A percentile compares a stretch with the other conserved stretches of the same genome.
Evolutionary conservation across 2,329 filamentous ascomycete species (phyloP).

Genomic region (Blumeriella jaapii): DNA sequence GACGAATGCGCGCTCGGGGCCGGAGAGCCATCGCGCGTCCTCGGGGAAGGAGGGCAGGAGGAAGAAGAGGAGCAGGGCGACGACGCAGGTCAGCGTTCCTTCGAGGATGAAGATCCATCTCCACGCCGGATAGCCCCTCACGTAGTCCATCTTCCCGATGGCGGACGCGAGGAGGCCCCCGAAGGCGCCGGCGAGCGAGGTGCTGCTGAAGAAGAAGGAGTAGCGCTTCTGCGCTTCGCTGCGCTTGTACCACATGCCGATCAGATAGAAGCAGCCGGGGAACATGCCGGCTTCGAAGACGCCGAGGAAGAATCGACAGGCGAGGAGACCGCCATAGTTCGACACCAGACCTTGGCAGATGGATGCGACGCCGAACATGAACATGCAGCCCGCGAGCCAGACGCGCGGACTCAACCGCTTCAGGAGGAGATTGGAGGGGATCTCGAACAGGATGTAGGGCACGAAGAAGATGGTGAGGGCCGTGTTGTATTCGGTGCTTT

Average conservation of each 20-base stretch:
- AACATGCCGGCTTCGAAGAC: constrained; percentile 67
- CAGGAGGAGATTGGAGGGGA: constrained; percentile 61
- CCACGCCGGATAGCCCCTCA: constrained; percentile 61
- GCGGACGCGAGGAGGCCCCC: constrained; percentile 75
- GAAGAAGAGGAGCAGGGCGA: constrained; percentile 55
- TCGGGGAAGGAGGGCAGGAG: constrained; percentile 65
- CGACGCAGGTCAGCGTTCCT: constrained; percentile 49
- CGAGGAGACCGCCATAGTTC: constrained; percentile 71
- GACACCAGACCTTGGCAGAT: constrained; percentile 27
- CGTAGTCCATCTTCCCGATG: constrained; percentile 76
- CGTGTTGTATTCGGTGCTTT: constrained; percentile 55
- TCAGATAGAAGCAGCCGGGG: constrained; percentile 61
- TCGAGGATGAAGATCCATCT: constrained; percentile 78
- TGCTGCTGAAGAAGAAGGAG: constrained; percentile 84
- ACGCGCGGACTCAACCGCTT: constrained; percentile 56
- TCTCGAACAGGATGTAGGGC: constrained; percentile 61
- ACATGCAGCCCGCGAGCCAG: constrained; percentile 75
- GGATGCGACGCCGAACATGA: constrained; percentile 38
- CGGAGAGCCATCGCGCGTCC: constrained; percentile 58
- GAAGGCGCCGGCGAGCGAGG: constrained; percentile 71
- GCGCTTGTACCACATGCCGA: constrained; percentile 84
- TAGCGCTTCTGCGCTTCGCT: constrained; percentile 84
- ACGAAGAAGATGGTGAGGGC: constrained; percentile 74
- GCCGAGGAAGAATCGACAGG: constrained; percentile 78
- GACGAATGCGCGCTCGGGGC: constrained; percentile 58